Base-by-base conservation (phyloP, 192 early-diverging fungal genomes). In the Gigaspora rosea region DNA sequence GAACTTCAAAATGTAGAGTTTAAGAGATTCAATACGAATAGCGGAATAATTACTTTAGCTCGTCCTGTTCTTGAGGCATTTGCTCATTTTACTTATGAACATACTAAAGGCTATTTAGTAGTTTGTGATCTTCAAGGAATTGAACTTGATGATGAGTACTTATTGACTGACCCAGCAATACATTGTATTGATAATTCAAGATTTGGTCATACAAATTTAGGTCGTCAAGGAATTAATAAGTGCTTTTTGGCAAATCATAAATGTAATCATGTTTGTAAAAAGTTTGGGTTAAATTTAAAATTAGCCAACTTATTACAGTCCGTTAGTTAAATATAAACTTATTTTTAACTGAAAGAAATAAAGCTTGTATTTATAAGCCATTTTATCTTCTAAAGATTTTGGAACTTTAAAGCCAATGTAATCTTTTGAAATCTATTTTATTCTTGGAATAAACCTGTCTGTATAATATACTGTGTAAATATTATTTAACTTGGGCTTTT, bases 51-150 rank as follows among this genome's bases (percentile, higher is more conserved):
- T 69, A 50, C 22, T 1, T 27, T 41, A 20, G 18, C 41, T 20
- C 67, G 22, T 48, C 48, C 67, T 71, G 7, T n/a, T 33, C 51
- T 71, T 27, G 70, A 71, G 20, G 70, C 70, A 71, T 71, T 71
- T 71, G 70, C 51, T 6, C 70, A 71, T 71, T 71, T 71, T 16
- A 71, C 70, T 13, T 71, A 71, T 56, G 70, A 54, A 35, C 36
- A 71, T 50, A 71, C 70, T 47, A 32, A 71, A 51, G 52, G 52
- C 54, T 71, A 56, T 71, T 52, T 71, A 56, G 51, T 71, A 18
- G 32, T 71, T 56, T 71, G 46, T 71, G 70, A 71, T 71, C 52
- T 71, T 54, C 70, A 71, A 71, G 51, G 51, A 56, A 4, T 71
- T 10, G 70, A 54, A 56, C 8, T 22, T 46, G 5, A 20, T 36